Percentiles rank a stretch among this genome's conserved stretches.
These are phyloP conservation scores for Hirschioporus abietinus DNA, from an alignment of 768 basidiomycete species.

Conservation along the genomic window DNA sequence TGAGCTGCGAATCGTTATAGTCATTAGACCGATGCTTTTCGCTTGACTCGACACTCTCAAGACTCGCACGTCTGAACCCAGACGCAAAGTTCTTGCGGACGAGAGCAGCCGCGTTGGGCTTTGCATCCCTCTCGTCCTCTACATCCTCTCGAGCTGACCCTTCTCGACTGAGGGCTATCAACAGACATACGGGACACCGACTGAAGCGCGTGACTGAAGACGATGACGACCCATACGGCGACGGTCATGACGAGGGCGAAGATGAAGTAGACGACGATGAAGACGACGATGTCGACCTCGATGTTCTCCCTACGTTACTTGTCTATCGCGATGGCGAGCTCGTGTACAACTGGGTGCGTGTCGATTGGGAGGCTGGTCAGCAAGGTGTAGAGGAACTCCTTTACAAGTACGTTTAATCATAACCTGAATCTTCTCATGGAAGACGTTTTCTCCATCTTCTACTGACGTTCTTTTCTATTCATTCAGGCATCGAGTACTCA, in stretches of 20 bases:
- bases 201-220: constrained; percentile 23
- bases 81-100: constrained; percentile 79
- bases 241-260: constrained; percentile 30
- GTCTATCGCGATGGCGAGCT: constrained; percentile 77
- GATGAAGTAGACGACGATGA: constrained; percentile 28
- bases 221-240: constrained; percentile 45
- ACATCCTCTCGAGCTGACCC: constrained; percentile 14
- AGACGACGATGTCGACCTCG: constrained; percentile 59
- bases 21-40: constrained; percentile 69
- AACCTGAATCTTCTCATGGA: too few relatives aligned
- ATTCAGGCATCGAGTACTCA: constrained; percentile 37
- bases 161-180: constrained; percentile 11
- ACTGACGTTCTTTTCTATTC: background rate
- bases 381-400: constrained; percentile 68
- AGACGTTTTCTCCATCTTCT: constrained; percentile 1
- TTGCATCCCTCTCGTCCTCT: constrained; percentile 40
- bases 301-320: constrained; percentile 74
- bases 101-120: constrained; percentile 71
- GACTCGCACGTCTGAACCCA: constrained; percentile 63
- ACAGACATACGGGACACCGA: constrained; percentile 14
- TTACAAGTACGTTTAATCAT: constrained; percentile 40
- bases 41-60: constrained; percentile 62
- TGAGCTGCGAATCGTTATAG: constrained; percentile 29
- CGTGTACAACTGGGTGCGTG: constrained; percentile 85
- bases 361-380: constrained; percentile 77